Evolutionary conservation across 352 stramenopile species (phyloP).

Genomic region (Phytopythium chamaehyphon): DNA sequence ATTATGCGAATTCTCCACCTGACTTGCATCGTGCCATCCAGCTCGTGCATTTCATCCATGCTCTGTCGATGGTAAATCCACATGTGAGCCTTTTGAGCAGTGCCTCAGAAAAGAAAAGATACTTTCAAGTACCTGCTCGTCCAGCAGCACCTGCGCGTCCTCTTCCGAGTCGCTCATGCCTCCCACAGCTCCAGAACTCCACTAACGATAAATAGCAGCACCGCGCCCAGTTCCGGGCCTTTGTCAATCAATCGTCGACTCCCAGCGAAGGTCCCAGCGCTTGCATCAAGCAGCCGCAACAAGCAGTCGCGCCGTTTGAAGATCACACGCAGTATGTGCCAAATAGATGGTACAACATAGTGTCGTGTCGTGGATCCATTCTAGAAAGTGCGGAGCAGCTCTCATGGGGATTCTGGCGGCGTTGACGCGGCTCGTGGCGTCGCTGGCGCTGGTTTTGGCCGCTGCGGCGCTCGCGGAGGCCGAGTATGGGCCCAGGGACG

Average conservation of each 20-base stretch:
- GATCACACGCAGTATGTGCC: too few relatives aligned
- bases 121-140: conserved; percentile 35
- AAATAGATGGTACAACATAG: too few relatives aligned
- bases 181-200: background rate
- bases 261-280: too few relatives aligned
- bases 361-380: too few relatives aligned
- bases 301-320: too few relatives aligned
- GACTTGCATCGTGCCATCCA: conserved; percentile 44
- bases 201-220: too few relatives aligned
- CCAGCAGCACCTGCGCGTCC: conserved; percentile 40
- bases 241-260: background rate
- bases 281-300: too few relatives aligned
- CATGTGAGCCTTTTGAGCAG: too few relatives aligned
- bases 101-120: background rate
- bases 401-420: background rate
- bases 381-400: too few relatives aligned
- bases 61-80: too few relatives aligned
- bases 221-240: too few relatives aligned
- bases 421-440: conserved; percentile 15
- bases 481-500: conserved; percentile 50
- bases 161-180: conserved; percentile 60
- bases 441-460: conserved; percentile 2
- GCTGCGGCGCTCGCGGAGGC: conserved; percentile 5
- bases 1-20: conserved; percentile 19
- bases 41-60: conserved; percentile 74